A percentile compares a stretch with the other conserved stretches of the same genome.
Conservation (phyloP, 371 early-diverging fungal genomes). For the Dinochytrium kinnereticum region DNA sequence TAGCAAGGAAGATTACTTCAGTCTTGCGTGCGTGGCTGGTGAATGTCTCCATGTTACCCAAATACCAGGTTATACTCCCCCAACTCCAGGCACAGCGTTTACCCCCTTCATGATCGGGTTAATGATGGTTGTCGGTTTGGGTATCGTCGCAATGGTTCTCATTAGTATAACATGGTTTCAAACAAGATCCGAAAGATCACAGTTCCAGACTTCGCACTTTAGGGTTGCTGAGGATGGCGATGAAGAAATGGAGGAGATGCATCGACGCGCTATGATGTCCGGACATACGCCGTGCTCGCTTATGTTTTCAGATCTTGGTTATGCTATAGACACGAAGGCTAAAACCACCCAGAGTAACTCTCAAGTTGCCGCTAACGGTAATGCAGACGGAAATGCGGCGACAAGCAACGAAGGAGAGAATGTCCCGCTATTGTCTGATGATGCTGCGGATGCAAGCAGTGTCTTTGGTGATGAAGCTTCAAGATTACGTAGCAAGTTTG, state of each 20-base stretch:
- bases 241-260: conserved; percentile 26
- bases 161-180: conserved; percentile 27
- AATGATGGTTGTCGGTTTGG: conserved; percentile 33
- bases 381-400: background rate
- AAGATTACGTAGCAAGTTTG: background rate
- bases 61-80: conserved; percentile 72
- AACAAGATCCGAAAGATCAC: conserved; percentile 18
- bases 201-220: conserved; percentile 1
- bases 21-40: conserved; percentile 52
- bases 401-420: conserved; percentile 1
- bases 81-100: conserved; percentile 24
- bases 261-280: conserved; percentile 38
- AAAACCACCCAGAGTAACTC: background rate
- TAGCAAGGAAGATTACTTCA: conserved; percentile 62
- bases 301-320: conserved; percentile 43
- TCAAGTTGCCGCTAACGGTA: background rate
- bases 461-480: background rate
- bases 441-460: background rate
- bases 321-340: conserved; percentile 36
- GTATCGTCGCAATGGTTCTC: conserved; percentile 32
- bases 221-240: conserved; percentile 8
- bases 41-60: conserved; percentile 89
- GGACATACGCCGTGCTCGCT: conserved; percentile 53
- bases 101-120: conserved; percentile 32
- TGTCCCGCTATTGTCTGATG: conserved; percentile 21